phyloP scores from a whole-genome alignment of 1,139 yeast genomes.

The Candida neerlandica region DNA sequence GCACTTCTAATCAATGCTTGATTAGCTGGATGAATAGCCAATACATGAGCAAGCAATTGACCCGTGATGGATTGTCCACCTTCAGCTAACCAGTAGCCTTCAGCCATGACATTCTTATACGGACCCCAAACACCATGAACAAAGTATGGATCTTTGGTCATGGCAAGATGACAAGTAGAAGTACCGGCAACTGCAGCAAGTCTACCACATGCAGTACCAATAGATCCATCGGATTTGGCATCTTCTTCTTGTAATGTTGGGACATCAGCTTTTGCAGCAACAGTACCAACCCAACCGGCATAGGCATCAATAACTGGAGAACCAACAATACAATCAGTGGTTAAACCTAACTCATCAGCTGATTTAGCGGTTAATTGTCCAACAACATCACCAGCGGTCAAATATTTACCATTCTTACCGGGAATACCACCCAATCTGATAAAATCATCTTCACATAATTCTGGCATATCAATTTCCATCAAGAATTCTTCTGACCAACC shows the following conservation, averaged over 20 bases:
- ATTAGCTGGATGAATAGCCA: conserved; percentile 87
- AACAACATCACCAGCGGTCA: conserved; percentile 86
- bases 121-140: conserved; percentile 99
- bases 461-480: conserved; percentile 66
- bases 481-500: conserved; percentile 92
- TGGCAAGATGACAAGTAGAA: conserved; percentile 91
- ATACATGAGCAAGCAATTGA: conserved; percentile 86
- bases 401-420: conserved; percentile 67
- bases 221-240: conserved; percentile 35
- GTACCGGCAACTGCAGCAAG: conserved; percentile 98
- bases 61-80: conserved; percentile 99
- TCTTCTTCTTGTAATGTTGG: conserved; percentile 45
- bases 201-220: conserved; percentile 73
- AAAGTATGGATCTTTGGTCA: conserved; percentile 82
- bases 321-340: conserved; percentile 81
- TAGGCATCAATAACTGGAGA: conserved; percentile 97
- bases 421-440: conserved; percentile 82
- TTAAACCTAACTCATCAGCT: conserved; percentile 84
- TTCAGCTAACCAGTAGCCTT: conserved; percentile 94
- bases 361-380: conserved; percentile 68
- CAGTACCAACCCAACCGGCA: conserved; percentile 99
- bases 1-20: conserved; percentile 66
- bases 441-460: conserved; percentile 76
- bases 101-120: conserved; percentile 86
- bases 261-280: conserved; percentile 77